Evolutionary conservation across 2,329 filamentous ascomycete species (phyloP), one percentile per base, ranked within the genome.

Genomic region (Gliomastix tumulicola): DNA sequence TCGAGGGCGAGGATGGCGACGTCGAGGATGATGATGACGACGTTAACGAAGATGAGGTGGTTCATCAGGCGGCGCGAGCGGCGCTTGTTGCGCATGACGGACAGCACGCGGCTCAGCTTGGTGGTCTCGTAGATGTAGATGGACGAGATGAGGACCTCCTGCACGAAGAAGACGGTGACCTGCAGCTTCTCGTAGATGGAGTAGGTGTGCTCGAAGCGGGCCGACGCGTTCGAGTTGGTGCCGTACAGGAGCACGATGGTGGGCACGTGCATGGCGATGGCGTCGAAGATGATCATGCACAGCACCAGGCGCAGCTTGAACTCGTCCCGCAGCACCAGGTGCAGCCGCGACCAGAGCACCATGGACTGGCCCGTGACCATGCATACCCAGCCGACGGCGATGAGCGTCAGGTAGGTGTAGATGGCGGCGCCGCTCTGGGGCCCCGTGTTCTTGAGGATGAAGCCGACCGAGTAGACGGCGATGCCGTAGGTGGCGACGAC

Each of bases 341-440:
- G 75, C 1, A 82, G 63, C 7, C 78, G 66, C 1, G 76, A 81
- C 59, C 76, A 82, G 2, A 82, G 59, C 2, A 82, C 77, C 11
- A 80, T 46, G 0, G 70, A 69, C 49, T 80, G 74, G 1, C 77
- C 78, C 2, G 75, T 77, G 0, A 82, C 69, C 73, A 81, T 79
- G 3, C 44, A 45, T 9, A 53, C 40, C 56, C 56, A 60, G 11
- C 54, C 54, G 3, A 47, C 12, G 3, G 34, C 13, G 23, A 54
- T 55, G 2, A 50, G 18, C 0, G 50, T 44, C 4, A 50, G 28
- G 20, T 49, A 54, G 2, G 36, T 11, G n/a, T 31, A 30, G 25
- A 8, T 20, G 27, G 22, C 16, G 25, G 19, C 16, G n/a, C n/a
- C n/a, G n/a, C n/a, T 32, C 15, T 21, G 13, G 10, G 33, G 32